A percentile compares a stretch with the other conserved stretches of the same genome.
Conservation (phyloP, 2,329 filamentous ascomycete genomes). For the Monosporascus sp. region DNA sequence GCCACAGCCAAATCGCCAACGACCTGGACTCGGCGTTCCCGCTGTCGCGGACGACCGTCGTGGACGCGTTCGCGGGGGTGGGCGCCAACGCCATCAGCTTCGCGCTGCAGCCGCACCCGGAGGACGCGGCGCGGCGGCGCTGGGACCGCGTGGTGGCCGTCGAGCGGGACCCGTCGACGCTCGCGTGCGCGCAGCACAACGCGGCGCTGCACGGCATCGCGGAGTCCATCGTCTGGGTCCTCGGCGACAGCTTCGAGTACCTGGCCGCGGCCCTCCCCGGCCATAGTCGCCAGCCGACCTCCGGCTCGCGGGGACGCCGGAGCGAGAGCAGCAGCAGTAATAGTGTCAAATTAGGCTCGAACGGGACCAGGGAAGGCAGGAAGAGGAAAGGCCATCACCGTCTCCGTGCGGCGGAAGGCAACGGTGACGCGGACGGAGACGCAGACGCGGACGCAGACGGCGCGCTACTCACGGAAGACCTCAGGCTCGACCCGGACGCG, state of each 20-base stretch:
- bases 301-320: slow-evolving; percentile 1
- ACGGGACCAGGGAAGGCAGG: background rate
- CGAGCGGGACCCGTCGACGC: slow-evolving; percentile 72
- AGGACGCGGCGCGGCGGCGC: slow-evolving; percentile 46
- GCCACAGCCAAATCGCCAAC: slow-evolving; percentile 62
- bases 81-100: slow-evolving; percentile 97
- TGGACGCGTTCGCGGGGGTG: slow-evolving; percentile 87
- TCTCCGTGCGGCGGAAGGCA: background rate
- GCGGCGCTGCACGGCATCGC: slow-evolving; percentile 78
- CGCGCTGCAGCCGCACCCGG: slow-evolving; percentile 44
- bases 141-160: slow-evolving; percentile 86
- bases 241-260: slow-evolving; percentile 79
- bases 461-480: slow-evolving; percentile 20
- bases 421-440: slow-evolving; percentile 2
- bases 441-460: slow-evolving; percentile 2
- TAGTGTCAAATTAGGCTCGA: slow-evolving; percentile 7
- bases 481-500: slow-evolving; percentile 35
- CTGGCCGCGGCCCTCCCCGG: slow-evolving; percentile 39
- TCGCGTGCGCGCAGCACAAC: slow-evolving; percentile 91
- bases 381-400: background rate
- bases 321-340: background rate
- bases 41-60: slow-evolving; percentile 45
- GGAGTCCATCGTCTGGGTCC: slow-evolving; percentile 72
- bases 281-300: slow-evolving; percentile 27
- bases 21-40: slow-evolving; percentile 59